These are phyloP conservation scores for Gossypium bickii DNA, from an alignment of 345 rosid genomes.

Conservation along the genomic window DNA sequence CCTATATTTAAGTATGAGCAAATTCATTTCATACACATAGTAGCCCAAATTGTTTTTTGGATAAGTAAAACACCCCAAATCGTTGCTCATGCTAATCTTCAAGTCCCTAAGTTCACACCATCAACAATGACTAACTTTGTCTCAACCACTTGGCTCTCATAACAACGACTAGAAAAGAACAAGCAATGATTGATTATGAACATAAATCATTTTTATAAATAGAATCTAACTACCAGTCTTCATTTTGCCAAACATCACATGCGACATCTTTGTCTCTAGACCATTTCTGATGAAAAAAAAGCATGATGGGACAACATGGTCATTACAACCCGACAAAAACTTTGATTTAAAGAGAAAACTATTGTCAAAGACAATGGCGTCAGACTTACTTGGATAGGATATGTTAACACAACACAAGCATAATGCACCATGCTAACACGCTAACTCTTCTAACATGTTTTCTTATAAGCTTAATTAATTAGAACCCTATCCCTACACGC, in stretches of 20 bases:
- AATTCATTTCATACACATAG: neutral
- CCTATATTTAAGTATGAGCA: no score
- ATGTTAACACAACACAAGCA: neutral
- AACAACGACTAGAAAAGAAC: neutral
- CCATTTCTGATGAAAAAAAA: neutral
- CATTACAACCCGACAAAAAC: conserved; percentile 21
- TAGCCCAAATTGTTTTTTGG: no score
- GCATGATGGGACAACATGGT: neutral
- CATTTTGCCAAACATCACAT: conserved; percentile 9
- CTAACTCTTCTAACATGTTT: conserved; percentile 20
- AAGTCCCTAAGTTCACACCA: neutral
- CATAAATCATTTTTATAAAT: neutral
- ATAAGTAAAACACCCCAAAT: neutral
- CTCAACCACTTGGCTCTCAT: neutral
- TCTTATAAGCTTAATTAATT: conserved; percentile 7
- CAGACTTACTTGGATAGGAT: neutral
- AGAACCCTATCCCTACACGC: conserved; percentile 15
- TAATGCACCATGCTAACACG: conserved; percentile 18
- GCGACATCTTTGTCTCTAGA: conserved; percentile 4
- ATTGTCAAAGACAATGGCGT: conserved; percentile 8
- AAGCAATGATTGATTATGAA: neutral
- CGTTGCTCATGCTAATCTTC: neutral
- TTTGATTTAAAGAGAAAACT: neutral
- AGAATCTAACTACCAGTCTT: conserved; percentile 9
- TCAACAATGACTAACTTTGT: neutral